These are phyloP conservation scores for Lachancea mirantina DNA, from an alignment of 805 yeast species.

Conservation along the genomic window DNA sequence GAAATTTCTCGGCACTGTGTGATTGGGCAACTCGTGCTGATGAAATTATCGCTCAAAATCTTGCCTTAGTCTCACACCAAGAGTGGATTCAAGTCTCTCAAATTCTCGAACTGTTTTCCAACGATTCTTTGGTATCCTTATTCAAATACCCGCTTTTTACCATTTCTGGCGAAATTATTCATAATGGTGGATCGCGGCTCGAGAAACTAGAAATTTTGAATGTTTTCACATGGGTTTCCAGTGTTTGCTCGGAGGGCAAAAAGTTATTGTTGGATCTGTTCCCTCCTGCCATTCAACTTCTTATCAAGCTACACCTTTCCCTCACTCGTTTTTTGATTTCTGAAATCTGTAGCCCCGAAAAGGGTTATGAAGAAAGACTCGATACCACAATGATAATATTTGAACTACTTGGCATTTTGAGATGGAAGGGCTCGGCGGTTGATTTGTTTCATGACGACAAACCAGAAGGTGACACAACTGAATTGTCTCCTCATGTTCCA, in stretches of 20 bases:
- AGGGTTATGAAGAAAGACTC: slow-evolving; percentile 52
- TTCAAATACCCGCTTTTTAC: slow-evolving; percentile 32
- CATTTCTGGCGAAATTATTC: slow-evolving; percentile 14
- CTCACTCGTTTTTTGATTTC: slow-evolving; percentile 55
- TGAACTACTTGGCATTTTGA: slow-evolving; percentile 54
- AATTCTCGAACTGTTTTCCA: slow-evolving; percentile 60
- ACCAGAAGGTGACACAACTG: slow-evolving; percentile 12
- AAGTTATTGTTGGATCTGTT: slow-evolving; percentile 42
- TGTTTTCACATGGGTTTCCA: slow-evolving; percentile 61
- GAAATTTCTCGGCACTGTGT: slow-evolving; percentile 40
- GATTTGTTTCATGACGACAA: slow-evolving; percentile 37
- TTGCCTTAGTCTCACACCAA: slow-evolving; percentile 39
- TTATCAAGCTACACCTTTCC: slow-evolving; percentile 61
- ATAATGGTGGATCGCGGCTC: slow-evolving; percentile 29
- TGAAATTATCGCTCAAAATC: slow-evolving; percentile 48
- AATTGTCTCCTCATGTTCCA: slow-evolving; percentile 53
- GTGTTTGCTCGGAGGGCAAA: slow-evolving; percentile 41
- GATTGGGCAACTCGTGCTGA: slow-evolving; percentile 60
- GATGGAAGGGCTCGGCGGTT: slow-evolving; percentile 57
- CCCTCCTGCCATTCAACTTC: slow-evolving; percentile 61
- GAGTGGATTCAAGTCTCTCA: slow-evolving; percentile 81
- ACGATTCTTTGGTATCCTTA: slow-evolving; percentile 48
- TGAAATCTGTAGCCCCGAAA: slow-evolving; percentile 57
- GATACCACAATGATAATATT: slow-evolving; percentile 64
- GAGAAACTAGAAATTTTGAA: slow-evolving; percentile 58